A percentile compares a stretch with the other conserved stretches of the same genome.
Conservation (phyloP, 768 basidiomycete species). For the Lactarius vividus region DNA sequence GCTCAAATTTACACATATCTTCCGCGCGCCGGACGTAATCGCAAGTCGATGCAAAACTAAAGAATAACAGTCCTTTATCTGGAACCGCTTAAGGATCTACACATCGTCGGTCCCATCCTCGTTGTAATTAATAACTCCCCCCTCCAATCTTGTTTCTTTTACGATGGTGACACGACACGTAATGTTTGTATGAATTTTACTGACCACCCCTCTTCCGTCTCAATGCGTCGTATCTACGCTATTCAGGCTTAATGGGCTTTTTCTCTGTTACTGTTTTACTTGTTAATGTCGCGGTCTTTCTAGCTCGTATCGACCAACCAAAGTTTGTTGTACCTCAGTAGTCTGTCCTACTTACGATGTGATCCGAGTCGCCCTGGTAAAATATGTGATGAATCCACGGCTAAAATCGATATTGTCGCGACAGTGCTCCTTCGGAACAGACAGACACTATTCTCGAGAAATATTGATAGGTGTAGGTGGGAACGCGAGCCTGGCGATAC, state of each 20-base stretch:
- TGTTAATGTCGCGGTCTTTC: not conserved
- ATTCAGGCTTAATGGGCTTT: not conserved
- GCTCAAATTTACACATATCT: conserved; percentile 55
- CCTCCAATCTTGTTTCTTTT: not conserved
- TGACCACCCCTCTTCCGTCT: not conserved
- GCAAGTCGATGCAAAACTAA: conserved; percentile 22
- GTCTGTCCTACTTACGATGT: not conserved
- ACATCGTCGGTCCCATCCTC: no score
- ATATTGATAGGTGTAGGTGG: no score
- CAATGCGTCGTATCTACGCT: not conserved
- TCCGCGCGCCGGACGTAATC: conserved; percentile 36
- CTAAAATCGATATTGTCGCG: no score
- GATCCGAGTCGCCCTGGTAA: not conserved
- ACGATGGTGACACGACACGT: not conserved
- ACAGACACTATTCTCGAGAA: no score
- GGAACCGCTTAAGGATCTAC: no score
- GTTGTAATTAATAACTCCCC: not conserved
- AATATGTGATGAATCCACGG: no score
- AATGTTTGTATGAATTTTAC: not conserved
- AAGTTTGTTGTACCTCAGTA: not conserved
- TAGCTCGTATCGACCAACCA: not conserved
- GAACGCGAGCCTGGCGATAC: no score
- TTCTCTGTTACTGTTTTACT: not conserved
- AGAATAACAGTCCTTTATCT: not conserved
- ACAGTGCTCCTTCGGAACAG: no score